Percentiles rank a stretch among this genome's conserved stretches.
Conservation (phyloP, 2,329 filamentous ascomycete species). For the Phaeoacremonium minimum region DNA sequence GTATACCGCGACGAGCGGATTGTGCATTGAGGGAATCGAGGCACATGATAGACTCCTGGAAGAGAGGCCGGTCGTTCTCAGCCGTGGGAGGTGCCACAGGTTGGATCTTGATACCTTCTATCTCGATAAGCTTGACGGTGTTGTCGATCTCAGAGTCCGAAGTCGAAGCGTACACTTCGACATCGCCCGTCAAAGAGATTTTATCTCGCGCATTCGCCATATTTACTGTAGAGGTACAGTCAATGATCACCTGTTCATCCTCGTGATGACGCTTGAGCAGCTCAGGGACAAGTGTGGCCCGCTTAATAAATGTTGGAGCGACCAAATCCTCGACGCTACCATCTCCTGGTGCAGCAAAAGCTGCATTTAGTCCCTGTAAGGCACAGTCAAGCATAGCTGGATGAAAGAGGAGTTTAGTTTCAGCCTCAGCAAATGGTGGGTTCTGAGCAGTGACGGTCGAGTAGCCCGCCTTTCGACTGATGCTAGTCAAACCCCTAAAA, state of each 20-base stretch:
- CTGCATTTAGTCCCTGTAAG: background rate
- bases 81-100: slow-evolving; percentile 6
- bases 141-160: background rate
- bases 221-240: background rate
- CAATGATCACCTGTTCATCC: too few species aligned
- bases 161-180: slow-evolving; percentile 7
- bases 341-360: background rate
- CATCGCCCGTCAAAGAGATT: background rate
- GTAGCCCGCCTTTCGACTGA: background rate
- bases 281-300: too few species aligned
- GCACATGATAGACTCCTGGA: slow-evolving; percentile 3
- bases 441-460: background rate
- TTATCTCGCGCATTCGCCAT: background rate
- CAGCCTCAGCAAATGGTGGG: background rate
- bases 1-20: background rate
- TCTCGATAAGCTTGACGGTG: slow-evolving; percentile 6
- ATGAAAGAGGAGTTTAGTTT: background rate
- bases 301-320: background rate
- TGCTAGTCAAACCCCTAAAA: background rate
- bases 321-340: background rate
- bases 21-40: background rate
- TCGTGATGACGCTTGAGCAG: too few species aligned
- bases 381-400: slow-evolving; percentile 1
- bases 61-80: slow-evolving; percentile 6
- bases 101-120: slow-evolving; percentile 6